These are phyloP conservation scores for Cercospora sp. DNA, from an alignment of 2,329 filamentous ascomycete genomes.

Conservation along the genomic window DNA sequence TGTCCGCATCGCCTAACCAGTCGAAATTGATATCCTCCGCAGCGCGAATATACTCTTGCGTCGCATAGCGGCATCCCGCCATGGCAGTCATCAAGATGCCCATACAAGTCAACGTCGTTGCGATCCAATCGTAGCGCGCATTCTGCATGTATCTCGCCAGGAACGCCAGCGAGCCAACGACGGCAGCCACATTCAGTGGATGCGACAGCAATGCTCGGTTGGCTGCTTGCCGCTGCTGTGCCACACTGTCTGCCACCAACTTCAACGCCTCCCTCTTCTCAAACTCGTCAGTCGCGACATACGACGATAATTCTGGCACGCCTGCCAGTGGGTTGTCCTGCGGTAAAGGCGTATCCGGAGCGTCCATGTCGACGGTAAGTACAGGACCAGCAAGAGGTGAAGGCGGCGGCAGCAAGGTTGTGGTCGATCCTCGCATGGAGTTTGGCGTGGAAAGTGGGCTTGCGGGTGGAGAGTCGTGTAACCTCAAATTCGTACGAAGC, in stretches of 20 bases:
- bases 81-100: conserved; percentile 65
- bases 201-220: conserved; percentile 64
- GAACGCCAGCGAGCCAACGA: conserved; percentile 43
- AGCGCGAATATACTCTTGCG: conserved; percentile 61
- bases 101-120: conserved; percentile 59
- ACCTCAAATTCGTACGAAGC: conserved; percentile 74
- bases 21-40: conserved; percentile 63
- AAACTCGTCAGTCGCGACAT: conserved; percentile 49
- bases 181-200: conserved; percentile 47
- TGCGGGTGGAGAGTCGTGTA: conserved; percentile 57
- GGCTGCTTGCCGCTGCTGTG: conserved; percentile 74
- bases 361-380: conserved; percentile 29
- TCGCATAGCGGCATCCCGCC: conserved; percentile 60
- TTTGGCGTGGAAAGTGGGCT: conserved; percentile 67
- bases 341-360: conserved; percentile 19
- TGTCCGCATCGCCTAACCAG: conserved; percentile 56
- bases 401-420: conserved; percentile 54
- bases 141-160: conserved; percentile 45
- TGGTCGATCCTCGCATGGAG: conserved; percentile 46
- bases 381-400: conserved; percentile 44
- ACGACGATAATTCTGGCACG: conserved; percentile 65
- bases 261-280: conserved; percentile 69
- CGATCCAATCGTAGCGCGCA: conserved; percentile 51
- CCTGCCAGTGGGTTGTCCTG: conserved; percentile 48
- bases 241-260: conserved; percentile 77